Evolutionary conservation across 2,329 filamentous ascomycete species (phyloP).

Genomic region (Trematosphaeria pertusa): DNA sequence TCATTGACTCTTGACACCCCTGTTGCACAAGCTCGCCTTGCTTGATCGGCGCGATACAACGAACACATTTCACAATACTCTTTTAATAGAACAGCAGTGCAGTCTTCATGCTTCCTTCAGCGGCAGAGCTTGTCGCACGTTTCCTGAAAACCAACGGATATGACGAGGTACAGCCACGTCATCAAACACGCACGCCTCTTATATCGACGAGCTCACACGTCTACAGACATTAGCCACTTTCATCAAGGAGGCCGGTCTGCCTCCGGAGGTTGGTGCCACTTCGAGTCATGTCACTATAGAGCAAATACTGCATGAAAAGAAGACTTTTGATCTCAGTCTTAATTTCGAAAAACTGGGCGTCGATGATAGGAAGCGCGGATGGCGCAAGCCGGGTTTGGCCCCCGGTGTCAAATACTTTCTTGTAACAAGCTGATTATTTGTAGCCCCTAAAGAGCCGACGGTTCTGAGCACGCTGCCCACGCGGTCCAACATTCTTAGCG

Average conservation of each 20-base stretch:
- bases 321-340: constrained; percentile 61
- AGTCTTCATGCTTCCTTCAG: constrained; percentile 48
- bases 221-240: constrained; percentile 65
- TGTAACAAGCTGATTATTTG: constrained; percentile 26
- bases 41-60: background rate
- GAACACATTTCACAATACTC: too few relatives aligned
- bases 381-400: constrained; percentile 55
- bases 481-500: constrained; percentile 61
- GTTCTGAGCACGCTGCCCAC: constrained; percentile 53
- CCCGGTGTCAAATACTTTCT: too few relatives aligned
- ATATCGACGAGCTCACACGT: constrained; percentile 13
- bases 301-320: constrained; percentile 67
- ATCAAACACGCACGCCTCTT: background rate
- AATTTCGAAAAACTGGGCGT: constrained; percentile 63
- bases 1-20: background rate
- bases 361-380: constrained; percentile 52
- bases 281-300: constrained; percentile 62
- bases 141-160: constrained; percentile 51
- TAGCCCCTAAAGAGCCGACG: constrained; percentile 56
- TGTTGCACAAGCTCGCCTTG: background rate
- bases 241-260: constrained; percentile 62
- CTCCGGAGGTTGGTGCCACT: constrained; percentile 55
- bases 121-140: constrained; percentile 51
- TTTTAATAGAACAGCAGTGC: too few relatives aligned
- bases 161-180: constrained; percentile 45